Base-by-base conservation (phyloP, 805 yeast species). In the Sugiyamaella chiloensis region DNA sequence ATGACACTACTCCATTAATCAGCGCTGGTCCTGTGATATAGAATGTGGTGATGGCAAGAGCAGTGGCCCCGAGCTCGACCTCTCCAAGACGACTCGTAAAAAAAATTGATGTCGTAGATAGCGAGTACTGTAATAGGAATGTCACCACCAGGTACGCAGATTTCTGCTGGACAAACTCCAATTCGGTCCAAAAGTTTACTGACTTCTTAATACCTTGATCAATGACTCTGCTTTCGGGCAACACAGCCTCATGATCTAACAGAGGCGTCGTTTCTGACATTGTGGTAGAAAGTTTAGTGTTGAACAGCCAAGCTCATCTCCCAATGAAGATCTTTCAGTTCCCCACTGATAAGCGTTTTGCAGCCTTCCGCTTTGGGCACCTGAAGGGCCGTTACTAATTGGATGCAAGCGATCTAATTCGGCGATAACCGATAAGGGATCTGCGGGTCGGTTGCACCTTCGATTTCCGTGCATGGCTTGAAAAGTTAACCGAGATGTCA, bases 21-120 rank as follows among this genome's bases (percentile, higher is more conserved):
- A 83, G 75, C 0, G 86, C 84, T 36, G 79, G 75, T 3, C 76
- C 78, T 40, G 82, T 79, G 41, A 83, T 80, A 51, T 80, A 81
- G 44, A 80, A 79, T 2, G 85, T 79, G 80, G 82, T 81, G 2
- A 82, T 76, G 0, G 86, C 88, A 64, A 83, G 68, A 0, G 84
- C 76, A 2, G 81, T 85, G 0, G 87, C 83, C 1, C 87, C 87
- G 37, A 83, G 66, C 46, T 81, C 83, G n/a, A 70, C 64, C 1
- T 83, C 76, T 4, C 87, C 87, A 20, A 83, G 61, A 53, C 81
- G 82, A 3, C 88, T 87, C 1, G 81, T 79, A 20, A 76, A 68
- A 49, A 82, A 73, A n/a, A 83, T 74, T 0, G 87, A 80, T 9
- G 78, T 78, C 2, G 82, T 78, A 1, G 83, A 76, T 17, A 82